These are phyloP conservation scores for Dichotomopilus funicola DNA, from an alignment of 2,329 filamentous ascomycete genomes.

Conservation along the genomic window DNA sequence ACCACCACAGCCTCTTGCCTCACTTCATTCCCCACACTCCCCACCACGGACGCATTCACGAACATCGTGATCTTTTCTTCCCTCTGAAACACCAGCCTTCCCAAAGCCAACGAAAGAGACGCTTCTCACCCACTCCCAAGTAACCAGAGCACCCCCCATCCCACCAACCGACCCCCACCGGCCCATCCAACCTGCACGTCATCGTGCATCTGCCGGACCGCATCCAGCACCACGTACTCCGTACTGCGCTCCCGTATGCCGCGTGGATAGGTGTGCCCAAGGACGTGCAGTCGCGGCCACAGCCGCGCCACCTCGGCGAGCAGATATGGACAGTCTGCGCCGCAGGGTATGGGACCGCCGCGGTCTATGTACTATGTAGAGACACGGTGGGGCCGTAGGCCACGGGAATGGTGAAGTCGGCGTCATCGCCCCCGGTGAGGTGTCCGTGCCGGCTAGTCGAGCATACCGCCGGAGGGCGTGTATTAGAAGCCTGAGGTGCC, in stretches of 20 bases:
- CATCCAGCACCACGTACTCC: conserved; percentile 4
- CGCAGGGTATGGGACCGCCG: conserved; percentile 22
- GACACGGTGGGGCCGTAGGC: conserved; percentile 30
- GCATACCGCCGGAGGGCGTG: neutral
- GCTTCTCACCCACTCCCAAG: neutral
- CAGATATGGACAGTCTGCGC: conserved; percentile 23
- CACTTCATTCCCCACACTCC: neutral
- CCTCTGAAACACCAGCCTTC: neutral
- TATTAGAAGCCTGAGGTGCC: conserved; percentile 38
- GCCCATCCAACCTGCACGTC: conserved; percentile 2
- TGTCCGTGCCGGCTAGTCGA: neutral
- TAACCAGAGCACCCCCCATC: neutral
- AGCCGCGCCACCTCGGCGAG: conserved; percentile 26
- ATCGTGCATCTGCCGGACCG: neutral
- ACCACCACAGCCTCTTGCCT: neutral
- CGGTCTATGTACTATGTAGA: too few relatives aligned
- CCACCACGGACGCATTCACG: neutral
- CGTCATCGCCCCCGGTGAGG: conserved; percentile 12
- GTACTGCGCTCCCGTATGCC: conserved; percentile 3
- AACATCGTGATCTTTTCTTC: neutral
- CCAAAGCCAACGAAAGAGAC: neutral
- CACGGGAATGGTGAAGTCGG: conserved; percentile 25
- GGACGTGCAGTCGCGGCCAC: conserved; percentile 29
- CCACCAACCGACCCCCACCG: neutral
- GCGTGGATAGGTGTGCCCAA: conserved; percentile 30